phyloP scores from a whole-genome alignment of 768 basidiomycete species.

The Pulveroboletus frians region DNA sequence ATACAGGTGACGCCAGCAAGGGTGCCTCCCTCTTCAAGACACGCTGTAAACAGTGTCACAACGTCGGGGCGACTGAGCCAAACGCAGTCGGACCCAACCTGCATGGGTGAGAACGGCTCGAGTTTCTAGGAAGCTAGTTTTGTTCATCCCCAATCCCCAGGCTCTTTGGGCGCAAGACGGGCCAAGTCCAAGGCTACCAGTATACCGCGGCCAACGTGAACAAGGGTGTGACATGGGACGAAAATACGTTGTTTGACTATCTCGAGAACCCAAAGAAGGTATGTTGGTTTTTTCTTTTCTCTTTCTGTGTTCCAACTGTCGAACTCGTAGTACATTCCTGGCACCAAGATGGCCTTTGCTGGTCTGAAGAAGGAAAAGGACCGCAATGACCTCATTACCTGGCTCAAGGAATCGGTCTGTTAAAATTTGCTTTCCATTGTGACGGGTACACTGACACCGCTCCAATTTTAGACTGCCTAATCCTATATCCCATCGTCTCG shows the following conservation, averaged over 20 bases:
- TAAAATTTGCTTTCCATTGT: not conserved
- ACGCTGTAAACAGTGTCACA: conserved; percentile 93
- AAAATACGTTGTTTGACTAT: conserved; percentile 90
- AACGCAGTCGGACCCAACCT: conserved; percentile 96
- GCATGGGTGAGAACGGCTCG: conserved; percentile 59
- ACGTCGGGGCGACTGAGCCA: conserved; percentile 66
- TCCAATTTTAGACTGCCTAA: conserved; percentile 24
- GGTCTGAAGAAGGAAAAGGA: conserved; percentile 99
- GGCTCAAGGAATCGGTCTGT: conserved; percentile 70
- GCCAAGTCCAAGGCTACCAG: conserved; percentile 78
- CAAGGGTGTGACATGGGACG: conserved; percentile 86
- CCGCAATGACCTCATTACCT: conserved; percentile 88
- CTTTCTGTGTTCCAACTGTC: not conserved
- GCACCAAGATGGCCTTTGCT: conserved; percentile 98
- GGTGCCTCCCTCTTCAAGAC: conserved; percentile 97
- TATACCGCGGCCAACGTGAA: conserved; percentile 95
- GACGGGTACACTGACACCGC: not conserved
- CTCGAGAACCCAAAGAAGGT: conserved; percentile 98
- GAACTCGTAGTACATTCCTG: conserved; percentile 73
- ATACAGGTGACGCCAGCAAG: conserved; percentile 81
- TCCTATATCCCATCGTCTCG: conserved; percentile 12
- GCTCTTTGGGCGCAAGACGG: conserved; percentile 81
- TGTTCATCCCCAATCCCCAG: conserved; percentile 33
- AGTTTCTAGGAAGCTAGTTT: not conserved
- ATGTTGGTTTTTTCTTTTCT: conserved; percentile 5